Conservation (phyloP, 2,329 filamentous ascomycete species). For the Aureobasidium musti region DNA sequence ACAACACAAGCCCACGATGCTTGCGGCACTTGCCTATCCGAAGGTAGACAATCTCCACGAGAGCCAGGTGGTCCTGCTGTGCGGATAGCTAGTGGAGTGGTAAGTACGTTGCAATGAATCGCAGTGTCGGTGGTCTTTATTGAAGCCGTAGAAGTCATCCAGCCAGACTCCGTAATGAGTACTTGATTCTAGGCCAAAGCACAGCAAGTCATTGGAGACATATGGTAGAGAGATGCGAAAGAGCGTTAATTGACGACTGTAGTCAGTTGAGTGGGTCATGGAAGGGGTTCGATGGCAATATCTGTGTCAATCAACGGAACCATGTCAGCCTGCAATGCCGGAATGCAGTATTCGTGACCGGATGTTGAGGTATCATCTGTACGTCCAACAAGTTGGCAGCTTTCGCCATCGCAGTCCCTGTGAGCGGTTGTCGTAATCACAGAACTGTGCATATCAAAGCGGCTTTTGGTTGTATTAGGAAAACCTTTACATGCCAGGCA, state of each 20-base stretch:
- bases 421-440: not conserved
- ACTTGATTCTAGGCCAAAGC: not conserved
- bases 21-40: conserved; percentile 34
- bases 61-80: not conserved
- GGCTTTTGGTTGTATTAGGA: not conserved
- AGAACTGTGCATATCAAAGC: not conserved
- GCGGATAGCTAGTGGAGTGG: not conserved
- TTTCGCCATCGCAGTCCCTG: not conserved
- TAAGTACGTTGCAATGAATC: not conserved
- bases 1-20: conserved; percentile 30
- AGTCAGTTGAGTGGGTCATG: not conserved
- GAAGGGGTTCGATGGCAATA: not conserved
- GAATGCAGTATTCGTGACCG: not conserved
- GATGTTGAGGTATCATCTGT: not conserved
- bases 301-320: not conserved
- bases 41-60: conserved; percentile 13
- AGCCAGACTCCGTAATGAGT: not conserved
- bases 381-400: too few species aligned
- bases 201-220: not conserved
- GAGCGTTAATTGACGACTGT: not conserved
- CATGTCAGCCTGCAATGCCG: not conserved
- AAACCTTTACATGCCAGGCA: not conserved
- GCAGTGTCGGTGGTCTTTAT: not conserved
- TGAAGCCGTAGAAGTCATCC: not conserved
- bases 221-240: not conserved